Percentiles rank a stretch among this genome's conserved stretches.
Conservation (phyloP, 2,329 filamentous ascomycete genomes). For the Ampelomyces quisqualis region DNA sequence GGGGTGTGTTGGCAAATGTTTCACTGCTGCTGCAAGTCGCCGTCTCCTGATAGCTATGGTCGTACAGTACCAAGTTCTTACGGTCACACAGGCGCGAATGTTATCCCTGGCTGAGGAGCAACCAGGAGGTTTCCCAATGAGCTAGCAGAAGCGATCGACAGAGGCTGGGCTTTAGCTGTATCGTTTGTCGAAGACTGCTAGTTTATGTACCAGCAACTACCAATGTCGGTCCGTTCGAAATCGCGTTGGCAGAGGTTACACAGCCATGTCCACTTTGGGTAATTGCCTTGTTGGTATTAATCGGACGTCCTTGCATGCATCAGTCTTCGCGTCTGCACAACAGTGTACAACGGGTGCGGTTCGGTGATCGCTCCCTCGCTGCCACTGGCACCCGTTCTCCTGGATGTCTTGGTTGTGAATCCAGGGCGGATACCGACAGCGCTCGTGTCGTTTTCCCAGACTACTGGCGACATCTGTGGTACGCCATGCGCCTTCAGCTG, state of each 20-base stretch:
- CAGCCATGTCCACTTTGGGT: constrained; percentile 9
- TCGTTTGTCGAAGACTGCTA: not conserved
- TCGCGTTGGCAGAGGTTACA: constrained; percentile 9
- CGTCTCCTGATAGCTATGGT: constrained; percentile 21
- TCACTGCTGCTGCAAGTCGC: constrained; percentile 15
- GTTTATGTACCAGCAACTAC: constrained; percentile 2
- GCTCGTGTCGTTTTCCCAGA: constrained; percentile 14
- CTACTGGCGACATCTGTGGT: constrained; percentile 17
- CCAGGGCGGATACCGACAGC: constrained; percentile 20
- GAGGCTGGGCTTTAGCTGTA: constrained; percentile 1
- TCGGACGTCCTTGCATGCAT: constrained; percentile 20
- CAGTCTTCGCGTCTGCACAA: constrained; percentile 14
- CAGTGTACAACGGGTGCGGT: constrained; percentile 19
- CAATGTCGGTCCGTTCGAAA: constrained; percentile 1
- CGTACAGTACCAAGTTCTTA: constrained; percentile 14
- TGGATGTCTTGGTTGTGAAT: constrained; percentile 12
- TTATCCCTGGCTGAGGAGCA: not conserved
- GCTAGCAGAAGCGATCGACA: constrained; percentile 3
- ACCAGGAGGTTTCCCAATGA: not conserved
- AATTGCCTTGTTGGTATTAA: constrained; percentile 14
- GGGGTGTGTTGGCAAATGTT: constrained; percentile 28
- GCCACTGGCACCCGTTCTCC: constrained; percentile 14
- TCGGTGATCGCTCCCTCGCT: constrained; percentile 14
- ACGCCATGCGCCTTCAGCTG: constrained; percentile 17
- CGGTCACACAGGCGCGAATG: constrained; percentile 19